Conservation (phyloP, 129 eudicot genomes). For the Tanacetum coccineum region DNA sequence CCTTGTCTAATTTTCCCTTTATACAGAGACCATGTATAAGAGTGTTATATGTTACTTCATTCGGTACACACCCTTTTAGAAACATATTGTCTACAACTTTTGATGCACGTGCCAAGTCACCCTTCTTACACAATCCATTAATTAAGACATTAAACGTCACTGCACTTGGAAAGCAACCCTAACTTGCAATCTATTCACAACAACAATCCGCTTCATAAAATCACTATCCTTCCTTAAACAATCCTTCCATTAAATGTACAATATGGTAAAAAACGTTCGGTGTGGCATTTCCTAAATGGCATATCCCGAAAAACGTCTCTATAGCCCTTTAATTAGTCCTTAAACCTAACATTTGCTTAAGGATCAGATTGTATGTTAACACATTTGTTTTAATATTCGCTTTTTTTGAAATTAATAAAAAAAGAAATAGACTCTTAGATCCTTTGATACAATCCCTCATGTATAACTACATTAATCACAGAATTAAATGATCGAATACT, state of each 20-base stretch:
- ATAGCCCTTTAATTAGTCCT: slow-evolving; percentile 58
- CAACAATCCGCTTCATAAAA: slow-evolving; percentile 78
- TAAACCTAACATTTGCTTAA: slow-evolving; percentile 61
- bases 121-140: slow-evolving; percentile 77
- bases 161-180: slow-evolving; percentile 66
- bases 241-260: slow-evolving; percentile 93
- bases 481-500: slow-evolving; percentile 89
- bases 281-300: slow-evolving; percentile 45
- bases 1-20: slow-evolving; percentile 78
- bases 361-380: slow-evolving; percentile 70
- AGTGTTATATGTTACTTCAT: slow-evolving; percentile 82
- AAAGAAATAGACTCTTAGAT: slow-evolving; percentile 47
- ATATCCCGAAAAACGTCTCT: slow-evolving; percentile 65
- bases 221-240: slow-evolving; percentile 72
- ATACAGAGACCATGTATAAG: slow-evolving; percentile 83
- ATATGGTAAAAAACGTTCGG: slow-evolving; percentile 83
- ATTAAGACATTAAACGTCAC: slow-evolving; percentile 70
- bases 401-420: slow-evolving; percentile 31
- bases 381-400: slow-evolving; percentile 55
- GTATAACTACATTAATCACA: slow-evolving; percentile 59
- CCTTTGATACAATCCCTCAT: slow-evolving; percentile 49
- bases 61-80: slow-evolving; percentile 84
- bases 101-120: slow-evolving; percentile 77
- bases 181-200: slow-evolving; percentile 92
- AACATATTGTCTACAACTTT: slow-evolving; percentile 87